These are phyloP conservation scores for Colletotrichum liriopes DNA, from an alignment of 2,329 filamentous ascomycete species.

Conservation along the genomic window DNA sequence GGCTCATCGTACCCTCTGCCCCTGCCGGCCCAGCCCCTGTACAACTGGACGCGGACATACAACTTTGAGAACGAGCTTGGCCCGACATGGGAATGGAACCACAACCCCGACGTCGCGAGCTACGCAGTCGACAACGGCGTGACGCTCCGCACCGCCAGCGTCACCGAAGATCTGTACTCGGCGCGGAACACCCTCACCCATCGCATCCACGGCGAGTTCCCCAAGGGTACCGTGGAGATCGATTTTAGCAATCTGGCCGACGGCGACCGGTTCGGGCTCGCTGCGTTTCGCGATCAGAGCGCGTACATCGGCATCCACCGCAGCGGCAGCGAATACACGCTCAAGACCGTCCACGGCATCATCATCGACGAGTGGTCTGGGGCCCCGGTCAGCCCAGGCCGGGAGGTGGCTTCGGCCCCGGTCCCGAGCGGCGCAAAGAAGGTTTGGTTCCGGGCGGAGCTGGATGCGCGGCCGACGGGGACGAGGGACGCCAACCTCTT, in stretches of 20 bases:
- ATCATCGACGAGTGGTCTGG: conserved; percentile 53
- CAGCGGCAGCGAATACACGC: conserved; percentile 48
- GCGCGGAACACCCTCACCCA: conserved; percentile 66
- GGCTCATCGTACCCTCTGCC: conserved; percentile 60
- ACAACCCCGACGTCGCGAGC: conserved; percentile 68
- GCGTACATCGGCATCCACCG: conserved; percentile 68
- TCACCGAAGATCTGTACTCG: conserved; percentile 66
- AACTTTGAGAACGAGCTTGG: conserved; percentile 59
- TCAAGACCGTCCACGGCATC: conserved; percentile 57
- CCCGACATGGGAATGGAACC: conserved; percentile 73
- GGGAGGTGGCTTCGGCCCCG: conserved; percentile 44
- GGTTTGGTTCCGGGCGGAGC: conserved; percentile 46
- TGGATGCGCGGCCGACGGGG: conserved; percentile 47
- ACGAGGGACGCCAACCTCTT: conserved; percentile 44
- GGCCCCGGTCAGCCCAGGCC: conserved; percentile 43
- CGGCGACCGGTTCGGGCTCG: conserved; percentile 68
- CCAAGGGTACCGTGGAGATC: conserved; percentile 65
- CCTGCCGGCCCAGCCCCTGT: conserved; percentile 43
- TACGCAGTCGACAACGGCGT: conserved; percentile 63
- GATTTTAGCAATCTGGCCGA: conserved; percentile 64
- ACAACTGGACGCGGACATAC: conserved; percentile 58
- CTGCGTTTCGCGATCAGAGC: conserved; percentile 67
- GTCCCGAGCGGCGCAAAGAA: conserved; percentile 43
- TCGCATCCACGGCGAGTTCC: conserved; percentile 61
- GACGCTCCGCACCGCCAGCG: conserved; percentile 63